phyloP scores from a whole-genome alignment of 2,329 filamentous ascomycete genomes.

The Penicillium sp. region DNA sequence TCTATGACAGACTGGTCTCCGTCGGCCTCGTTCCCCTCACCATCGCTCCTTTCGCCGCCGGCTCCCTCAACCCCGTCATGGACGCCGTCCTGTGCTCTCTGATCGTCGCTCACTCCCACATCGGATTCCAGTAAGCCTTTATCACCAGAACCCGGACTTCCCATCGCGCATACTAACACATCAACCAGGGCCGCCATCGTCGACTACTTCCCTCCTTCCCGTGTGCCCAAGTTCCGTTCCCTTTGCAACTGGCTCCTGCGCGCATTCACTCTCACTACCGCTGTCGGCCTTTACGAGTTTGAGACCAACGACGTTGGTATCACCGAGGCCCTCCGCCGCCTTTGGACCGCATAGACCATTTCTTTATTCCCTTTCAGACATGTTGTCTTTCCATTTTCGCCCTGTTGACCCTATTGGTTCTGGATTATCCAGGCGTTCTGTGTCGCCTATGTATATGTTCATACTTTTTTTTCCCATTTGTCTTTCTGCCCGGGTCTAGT shows the following conservation, averaged over 20 bases:
- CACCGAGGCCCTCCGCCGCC: slow-evolving; percentile 81
- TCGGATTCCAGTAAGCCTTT: slow-evolving; percentile 78
- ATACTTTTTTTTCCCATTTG: slow-evolving; percentile 23
- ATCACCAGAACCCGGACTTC: not conserved
- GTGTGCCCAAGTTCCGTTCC: slow-evolving; percentile 68
- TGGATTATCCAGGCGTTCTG: slow-evolving; percentile 32
- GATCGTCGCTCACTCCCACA: slow-evolving; percentile 89
- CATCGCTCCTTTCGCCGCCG: slow-evolving; percentile 87
- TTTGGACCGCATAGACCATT: slow-evolving; percentile 72
- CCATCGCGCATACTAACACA: slow-evolving; percentile 19
- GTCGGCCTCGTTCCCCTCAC: slow-evolving; percentile 82
- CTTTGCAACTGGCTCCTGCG: slow-evolving; percentile 77
- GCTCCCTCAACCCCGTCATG: slow-evolving; percentile 82
- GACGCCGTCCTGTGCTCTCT: slow-evolving; percentile 83
- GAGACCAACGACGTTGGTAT: slow-evolving; percentile 98
- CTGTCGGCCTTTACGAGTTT: slow-evolving; percentile 92
- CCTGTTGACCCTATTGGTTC: slow-evolving; percentile 23
- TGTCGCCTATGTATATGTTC: slow-evolving; percentile 39
- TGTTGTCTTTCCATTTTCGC: slow-evolving; percentile 24
- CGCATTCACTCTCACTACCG: slow-evolving; percentile 74
- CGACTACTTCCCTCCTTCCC: slow-evolving; percentile 81
- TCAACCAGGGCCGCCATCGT: slow-evolving; percentile 66
- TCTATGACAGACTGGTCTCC: slow-evolving; percentile 64
- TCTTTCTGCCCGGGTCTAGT: slow-evolving; percentile 18
- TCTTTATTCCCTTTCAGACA: slow-evolving; percentile 10